Percentiles rank a stretch among this genome's conserved stretches.
phyloP scores from a whole-genome alignment of 768 basidiomycete species.

The Tulasnella sp. region DNA sequence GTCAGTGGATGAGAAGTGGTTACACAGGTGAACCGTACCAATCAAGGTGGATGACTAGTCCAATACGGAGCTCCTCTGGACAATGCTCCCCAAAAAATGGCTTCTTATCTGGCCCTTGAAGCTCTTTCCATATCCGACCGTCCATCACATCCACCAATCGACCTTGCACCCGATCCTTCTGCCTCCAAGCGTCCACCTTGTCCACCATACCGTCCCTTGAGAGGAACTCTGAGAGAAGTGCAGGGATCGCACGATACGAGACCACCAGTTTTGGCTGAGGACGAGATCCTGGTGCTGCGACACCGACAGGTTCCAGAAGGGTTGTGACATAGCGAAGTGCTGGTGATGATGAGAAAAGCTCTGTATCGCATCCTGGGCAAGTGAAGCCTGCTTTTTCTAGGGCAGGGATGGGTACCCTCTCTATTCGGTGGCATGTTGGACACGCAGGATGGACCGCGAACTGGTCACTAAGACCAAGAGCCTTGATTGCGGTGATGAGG shows the following conservation, averaged over 20 bases:
- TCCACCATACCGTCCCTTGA: not conserved
- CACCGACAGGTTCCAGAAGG: too few relatives aligned
- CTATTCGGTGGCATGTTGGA: not conserved
- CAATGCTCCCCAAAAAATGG: not conserved
- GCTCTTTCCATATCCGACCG: slow-evolving; percentile 13
- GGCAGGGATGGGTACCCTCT: not conserved
- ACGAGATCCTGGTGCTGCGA: not conserved
- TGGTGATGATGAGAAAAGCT: not conserved
- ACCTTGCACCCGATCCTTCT: not conserved
- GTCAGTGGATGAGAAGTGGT: too few relatives aligned
- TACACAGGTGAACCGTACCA: slow-evolving; percentile 19
- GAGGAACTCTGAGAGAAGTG: not conserved
- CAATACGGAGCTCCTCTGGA: not conserved
- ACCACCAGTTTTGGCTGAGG: not conserved
- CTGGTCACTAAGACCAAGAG: not conserved
- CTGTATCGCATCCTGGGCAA: not conserved
- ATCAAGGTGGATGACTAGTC: not conserved
- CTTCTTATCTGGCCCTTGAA: not conserved
- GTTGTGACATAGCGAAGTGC: not conserved
- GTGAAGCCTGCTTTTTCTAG: not conserved
- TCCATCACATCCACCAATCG: not conserved
- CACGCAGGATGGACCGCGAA: not conserved
- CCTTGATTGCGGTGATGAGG: not conserved
- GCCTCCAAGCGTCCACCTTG: not conserved
- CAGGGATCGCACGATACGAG: not conserved